A percentile compares a stretch with the other conserved stretches of the same genome.
These are phyloP conservation scores for Phaeosphaeria sp. DNA, from an alignment of 2,329 filamentous ascomycete species.

Conservation along the genomic window DNA sequence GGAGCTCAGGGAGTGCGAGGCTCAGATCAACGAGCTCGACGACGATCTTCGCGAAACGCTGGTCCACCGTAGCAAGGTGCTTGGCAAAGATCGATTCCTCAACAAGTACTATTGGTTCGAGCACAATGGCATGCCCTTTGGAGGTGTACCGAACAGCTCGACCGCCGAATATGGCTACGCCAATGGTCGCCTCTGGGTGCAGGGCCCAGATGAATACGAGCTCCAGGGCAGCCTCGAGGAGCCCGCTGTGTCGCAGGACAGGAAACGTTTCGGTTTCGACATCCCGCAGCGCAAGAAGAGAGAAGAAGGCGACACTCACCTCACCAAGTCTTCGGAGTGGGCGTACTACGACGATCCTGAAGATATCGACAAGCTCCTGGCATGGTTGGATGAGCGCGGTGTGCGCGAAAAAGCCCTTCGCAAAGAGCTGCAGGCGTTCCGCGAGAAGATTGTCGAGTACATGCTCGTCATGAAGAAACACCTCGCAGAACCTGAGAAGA, in stretches of 20 bases:
- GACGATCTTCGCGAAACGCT: conserved; percentile 94
- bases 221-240: conserved; percentile 59
- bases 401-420: conserved; percentile 84
- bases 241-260: conserved; percentile 77
- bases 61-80: conserved; percentile 84
- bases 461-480: conserved; percentile 84
- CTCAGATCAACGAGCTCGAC: conserved; percentile 83
- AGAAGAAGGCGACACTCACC: conserved; percentile 84
- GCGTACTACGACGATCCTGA: conserved; percentile 86
- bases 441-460: conserved; percentile 75
- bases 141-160: conserved; percentile 84
- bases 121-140: conserved; percentile 96
- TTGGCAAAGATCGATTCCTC: conserved; percentile 96
- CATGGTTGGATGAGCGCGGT: conserved; percentile 88
- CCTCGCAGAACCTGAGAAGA: conserved; percentile 61
- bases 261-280: conserved; percentile 78
- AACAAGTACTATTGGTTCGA: conserved; percentile 99
- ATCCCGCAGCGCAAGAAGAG: conserved; percentile 82
- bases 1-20: conserved; percentile 80
- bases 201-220: conserved; percentile 90
- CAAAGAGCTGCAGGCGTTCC: conserved; percentile 82
- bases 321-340: conserved; percentile 83
- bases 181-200: conserved; percentile 95
- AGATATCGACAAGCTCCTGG: conserved; percentile 77
- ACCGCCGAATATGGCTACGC: conserved; percentile 88